Conservation (phyloP, 2,329 filamentous ascomycete species). For the Claviceps humidiphila region DNA sequence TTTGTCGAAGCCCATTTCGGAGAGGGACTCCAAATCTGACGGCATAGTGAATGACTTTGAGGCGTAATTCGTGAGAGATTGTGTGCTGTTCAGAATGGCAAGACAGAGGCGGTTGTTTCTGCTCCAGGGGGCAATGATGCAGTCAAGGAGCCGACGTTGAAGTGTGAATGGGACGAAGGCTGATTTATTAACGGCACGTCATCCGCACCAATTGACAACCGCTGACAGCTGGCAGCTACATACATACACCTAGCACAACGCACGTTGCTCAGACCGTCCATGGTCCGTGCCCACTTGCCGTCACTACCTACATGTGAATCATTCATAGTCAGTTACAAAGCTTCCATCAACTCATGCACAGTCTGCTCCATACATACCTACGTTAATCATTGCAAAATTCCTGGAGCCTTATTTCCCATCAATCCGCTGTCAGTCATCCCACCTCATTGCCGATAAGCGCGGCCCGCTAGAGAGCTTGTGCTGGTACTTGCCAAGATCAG, state of each 20-base stretch:
- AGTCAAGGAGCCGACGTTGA: background rate
- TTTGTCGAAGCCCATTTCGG: slow-evolving; percentile 72
- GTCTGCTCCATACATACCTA: no score
- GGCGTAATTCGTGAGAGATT: background rate
- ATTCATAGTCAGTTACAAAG: no score
- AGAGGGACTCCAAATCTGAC: slow-evolving; percentile 45
- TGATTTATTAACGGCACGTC: no score
- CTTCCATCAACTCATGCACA: no score
- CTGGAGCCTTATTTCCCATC: background rate
- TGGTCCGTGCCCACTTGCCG: no score
- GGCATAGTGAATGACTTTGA: slow-evolving; percentile 18
- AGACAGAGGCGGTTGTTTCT: background rate
- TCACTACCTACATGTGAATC: no score
- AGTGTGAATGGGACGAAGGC: background rate
- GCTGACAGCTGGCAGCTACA: no score
- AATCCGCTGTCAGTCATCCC: background rate
- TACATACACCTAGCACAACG: no score
- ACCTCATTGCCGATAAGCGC: background rate
- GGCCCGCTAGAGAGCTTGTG: background rate
- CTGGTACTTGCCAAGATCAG: background rate
- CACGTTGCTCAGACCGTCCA: no score
- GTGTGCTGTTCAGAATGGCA: background rate
- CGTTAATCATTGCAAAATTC: background rate
- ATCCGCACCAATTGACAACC: no score
- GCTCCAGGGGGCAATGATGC: background rate